A percentile compares a stretch with the other conserved stretches of the same genome.
phyloP scores from a whole-genome alignment of 1,284 basidiomycete species.

The Phlebopus sp. region DNA sequence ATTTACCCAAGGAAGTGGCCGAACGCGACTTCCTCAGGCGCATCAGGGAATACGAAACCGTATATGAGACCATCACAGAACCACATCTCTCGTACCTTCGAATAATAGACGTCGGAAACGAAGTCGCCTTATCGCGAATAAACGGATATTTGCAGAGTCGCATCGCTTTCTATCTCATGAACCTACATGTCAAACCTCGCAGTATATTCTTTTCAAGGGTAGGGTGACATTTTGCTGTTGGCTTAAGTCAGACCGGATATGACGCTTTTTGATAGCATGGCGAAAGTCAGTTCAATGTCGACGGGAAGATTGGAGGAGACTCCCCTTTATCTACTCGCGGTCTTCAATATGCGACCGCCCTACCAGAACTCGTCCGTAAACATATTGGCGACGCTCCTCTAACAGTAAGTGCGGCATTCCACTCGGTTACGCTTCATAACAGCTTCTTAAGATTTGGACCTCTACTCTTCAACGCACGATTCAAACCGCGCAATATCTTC shows the following conservation, averaged over 20 bases:
- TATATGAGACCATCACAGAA: slow-evolving; percentile 95
- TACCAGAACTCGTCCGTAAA: slow-evolving; percentile 86
- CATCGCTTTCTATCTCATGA: slow-evolving; percentile 99
- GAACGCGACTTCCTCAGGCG: slow-evolving; percentile 88
- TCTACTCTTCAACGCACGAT: slow-evolving; percentile 92
- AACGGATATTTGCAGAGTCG: slow-evolving; percentile 94
- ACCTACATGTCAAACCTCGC: slow-evolving; percentile 93
- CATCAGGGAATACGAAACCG: slow-evolving; percentile 90
- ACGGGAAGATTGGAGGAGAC: slow-evolving; percentile 97
- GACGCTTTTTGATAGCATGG: slow-evolving; percentile 69
- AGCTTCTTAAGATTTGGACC: slow-evolving; percentile 81
- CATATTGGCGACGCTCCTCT: slow-evolving; percentile 88
- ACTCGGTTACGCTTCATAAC: slow-evolving; percentile 1
- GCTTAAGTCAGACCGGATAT: slow-evolving; percentile 1
- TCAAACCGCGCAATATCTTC: slow-evolving; percentile 82
- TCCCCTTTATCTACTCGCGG: slow-evolving; percentile 84
- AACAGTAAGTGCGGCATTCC: slow-evolving; percentile 55
- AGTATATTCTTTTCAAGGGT: slow-evolving; percentile 97
- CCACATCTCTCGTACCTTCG: slow-evolving; percentile 83
- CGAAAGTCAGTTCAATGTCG: slow-evolving; percentile 96
- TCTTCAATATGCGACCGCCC: slow-evolving; percentile 79
- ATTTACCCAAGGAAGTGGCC: slow-evolving; percentile 83
- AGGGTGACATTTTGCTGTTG: slow-evolving; percentile 26
- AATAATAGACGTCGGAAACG: slow-evolving; percentile 86
- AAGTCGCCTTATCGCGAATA: slow-evolving; percentile 82